A percentile compares a stretch with the other conserved stretches of the same genome.
Evolutionary conservation across 495 filamentous ascomycete species (phyloP).

Genomic region (Neurospora sp.): DNA sequence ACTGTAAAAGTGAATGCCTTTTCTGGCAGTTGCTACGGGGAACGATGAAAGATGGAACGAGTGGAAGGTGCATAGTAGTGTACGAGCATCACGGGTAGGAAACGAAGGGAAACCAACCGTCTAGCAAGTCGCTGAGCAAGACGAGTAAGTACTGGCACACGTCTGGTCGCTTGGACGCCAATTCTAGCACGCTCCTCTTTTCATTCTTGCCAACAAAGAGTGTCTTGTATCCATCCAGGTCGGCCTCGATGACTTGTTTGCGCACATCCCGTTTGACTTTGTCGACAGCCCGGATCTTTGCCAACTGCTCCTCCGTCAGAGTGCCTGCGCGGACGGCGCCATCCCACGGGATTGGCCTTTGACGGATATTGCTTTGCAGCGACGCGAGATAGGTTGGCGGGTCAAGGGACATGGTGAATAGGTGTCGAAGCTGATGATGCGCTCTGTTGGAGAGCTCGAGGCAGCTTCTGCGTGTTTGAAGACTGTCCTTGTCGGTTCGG

Average conservation of each 20-base stretch:
- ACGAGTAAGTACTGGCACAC: conserved; percentile 93
- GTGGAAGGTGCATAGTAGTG: neutral
- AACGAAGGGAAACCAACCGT: conserved; percentile 46
- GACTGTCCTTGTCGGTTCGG: neutral
- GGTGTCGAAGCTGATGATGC: neutral
- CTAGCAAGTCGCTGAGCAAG: conserved; percentile 76
- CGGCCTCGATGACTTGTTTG: conserved; percentile 66
- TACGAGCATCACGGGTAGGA: neutral
- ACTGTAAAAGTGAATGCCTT: neutral
- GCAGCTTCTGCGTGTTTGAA: neutral
- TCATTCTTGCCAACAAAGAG: conserved; percentile 65
- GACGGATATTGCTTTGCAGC: conserved; percentile 89
- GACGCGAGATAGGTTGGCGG: conserved; percentile 83
- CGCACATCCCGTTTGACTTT: conserved; percentile 82
- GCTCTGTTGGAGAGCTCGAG: neutral
- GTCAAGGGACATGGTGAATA: conserved; percentile 57
- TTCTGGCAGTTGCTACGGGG: neutral
- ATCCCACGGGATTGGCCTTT: conserved; percentile 94
- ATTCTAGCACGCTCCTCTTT: conserved; percentile 69
- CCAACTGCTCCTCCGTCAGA: conserved; percentile 88
- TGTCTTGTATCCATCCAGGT: conserved; percentile 64
- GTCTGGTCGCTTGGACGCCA: conserved; percentile 67
- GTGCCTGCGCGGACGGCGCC: conserved; percentile 88
- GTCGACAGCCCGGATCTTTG: conserved; percentile 94
- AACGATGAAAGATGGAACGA: neutral